Evolutionary conservation across 345 rosid genomes (phyloP).

Genomic region (Mallotus nudiflorus): DNA sequence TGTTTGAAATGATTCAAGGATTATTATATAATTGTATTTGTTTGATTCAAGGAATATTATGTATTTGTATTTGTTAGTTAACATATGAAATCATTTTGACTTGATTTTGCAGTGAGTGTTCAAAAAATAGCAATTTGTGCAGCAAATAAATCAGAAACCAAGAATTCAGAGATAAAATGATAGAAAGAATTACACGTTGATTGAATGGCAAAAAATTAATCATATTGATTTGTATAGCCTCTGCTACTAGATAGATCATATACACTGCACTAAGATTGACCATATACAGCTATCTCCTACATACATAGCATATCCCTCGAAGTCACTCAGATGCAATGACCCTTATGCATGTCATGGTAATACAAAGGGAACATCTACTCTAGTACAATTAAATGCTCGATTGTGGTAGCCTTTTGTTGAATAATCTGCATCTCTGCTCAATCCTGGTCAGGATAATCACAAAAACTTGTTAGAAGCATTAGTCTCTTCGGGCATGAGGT

Average conservation of each 20-base stretch:
- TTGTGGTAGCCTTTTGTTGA: background rate
- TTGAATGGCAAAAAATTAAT: background rate
- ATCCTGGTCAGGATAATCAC: constrained; percentile 8
- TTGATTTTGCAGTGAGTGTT: no score
- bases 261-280: constrained; percentile 9
- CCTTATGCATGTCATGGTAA: background rate
- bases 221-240: background rate
- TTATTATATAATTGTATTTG: no score
- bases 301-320: background rate
- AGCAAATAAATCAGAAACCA: no score
- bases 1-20: background rate
- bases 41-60: no score
- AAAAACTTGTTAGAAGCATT: constrained; percentile 7
- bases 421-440: background rate
- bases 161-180: background rate
- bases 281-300: constrained; percentile 8
- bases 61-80: no score
- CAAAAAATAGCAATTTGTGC: no score
- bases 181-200: background rate
- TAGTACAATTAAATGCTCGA: background rate
- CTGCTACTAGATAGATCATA: background rate
- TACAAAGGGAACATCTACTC: background rate
- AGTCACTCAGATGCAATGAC: background rate
- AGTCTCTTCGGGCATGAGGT: background rate
- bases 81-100: no score